Evolutionary conservation across 2,329 filamentous ascomycete genomes (phyloP), one percentile per base, ranked within the genome.

Genomic region (Xylariaceae sp.): DNA sequence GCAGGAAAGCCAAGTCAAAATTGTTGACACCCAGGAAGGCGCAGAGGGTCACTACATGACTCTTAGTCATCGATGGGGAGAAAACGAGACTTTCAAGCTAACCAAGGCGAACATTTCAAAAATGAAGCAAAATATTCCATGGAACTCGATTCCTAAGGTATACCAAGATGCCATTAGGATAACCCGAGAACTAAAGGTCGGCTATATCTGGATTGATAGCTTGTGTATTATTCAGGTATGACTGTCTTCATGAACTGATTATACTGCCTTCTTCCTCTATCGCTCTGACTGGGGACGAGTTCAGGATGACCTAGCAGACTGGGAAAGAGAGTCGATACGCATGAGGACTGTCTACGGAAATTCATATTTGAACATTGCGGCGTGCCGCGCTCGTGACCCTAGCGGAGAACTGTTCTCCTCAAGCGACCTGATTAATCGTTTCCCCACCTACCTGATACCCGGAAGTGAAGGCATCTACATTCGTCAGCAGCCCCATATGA

Each of bases 151-250:
- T 16, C 34, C 34, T 20, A 36, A 36, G 17, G 14, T 36, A 16
- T 36, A 36, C 34, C 34, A 36, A 20, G 34, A 36, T 36, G 14
- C 34, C 34, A 36, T 36, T 16, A 20, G 34, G 34, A 36, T 36
- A 36, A 16, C 34, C 7, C 34, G 34, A 36, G 19, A n/a, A 36
- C 19, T 36, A 10, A 8, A 36, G 10, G 17, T 36, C 34, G 17
- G 17, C 19, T 36, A 16, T 20, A 36, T 36, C 34, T 36, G 34
- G 34, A 36, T 36, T 20, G 34, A 36, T 36, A 36, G 34, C 17
- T 36, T 36, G 17, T 36, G 34, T 16, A 36, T 36, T 20, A 36
- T 36, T 36, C 34, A 36, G 34, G 34, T 36, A 36, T 10, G 14
- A 10, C 10, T 36, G 34, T 36, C 19, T 20, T 16, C 10, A n/a